Percentiles rank a stretch among this genome's conserved stretches.
Evolutionary conservation across 2,329 filamentous ascomycete genomes (phyloP).

Genomic region (Verticillium nonalfalfae): DNA sequence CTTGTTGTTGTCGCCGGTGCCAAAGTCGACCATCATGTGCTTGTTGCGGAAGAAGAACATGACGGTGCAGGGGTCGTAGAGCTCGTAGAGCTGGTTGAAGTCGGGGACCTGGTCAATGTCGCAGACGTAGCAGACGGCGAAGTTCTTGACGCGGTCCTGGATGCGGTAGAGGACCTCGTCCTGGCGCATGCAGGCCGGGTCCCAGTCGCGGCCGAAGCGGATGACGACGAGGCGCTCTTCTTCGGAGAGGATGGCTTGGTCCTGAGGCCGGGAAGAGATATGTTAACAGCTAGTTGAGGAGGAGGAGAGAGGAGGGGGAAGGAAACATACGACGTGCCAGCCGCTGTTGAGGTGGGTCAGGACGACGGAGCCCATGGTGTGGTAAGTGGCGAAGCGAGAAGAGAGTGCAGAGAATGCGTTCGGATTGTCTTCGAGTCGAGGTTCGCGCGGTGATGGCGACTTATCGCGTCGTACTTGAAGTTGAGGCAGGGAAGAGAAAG

Average conservation of each 20-base stretch:
- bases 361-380: constrained; percentile 70
- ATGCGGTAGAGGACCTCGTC: constrained; percentile 95
- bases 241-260: constrained; percentile 44
- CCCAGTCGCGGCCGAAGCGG: constrained; percentile 82
- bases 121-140: constrained; percentile 66
- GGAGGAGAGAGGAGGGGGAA: constrained; percentile 43
- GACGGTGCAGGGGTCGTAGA: constrained; percentile 87
- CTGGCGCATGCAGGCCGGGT: constrained; percentile 67
- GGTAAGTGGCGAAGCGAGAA: no score
- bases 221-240: constrained; percentile 92
- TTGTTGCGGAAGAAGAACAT: constrained; percentile 99
- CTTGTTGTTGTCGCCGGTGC: constrained; percentile 98
- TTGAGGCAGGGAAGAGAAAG: neutral
- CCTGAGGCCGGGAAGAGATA: neutral
- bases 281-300: constrained; percentile 15
- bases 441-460: neutral
- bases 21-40: constrained; percentile 98
- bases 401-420: neutral
- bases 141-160: constrained; percentile 80
- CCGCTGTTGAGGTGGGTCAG: constrained; percentile 85
- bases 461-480: neutral
- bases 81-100: constrained; percentile 66
- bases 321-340: constrained; percentile 98
- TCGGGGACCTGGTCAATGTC: constrained; percentile 87
- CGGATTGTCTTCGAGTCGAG: neutral